A percentile compares a stretch with the other conserved stretches of the same genome.
Conservation (phyloP, 371 early-diverging fungal genomes). For the Sporodiniella umbellata region DNA sequence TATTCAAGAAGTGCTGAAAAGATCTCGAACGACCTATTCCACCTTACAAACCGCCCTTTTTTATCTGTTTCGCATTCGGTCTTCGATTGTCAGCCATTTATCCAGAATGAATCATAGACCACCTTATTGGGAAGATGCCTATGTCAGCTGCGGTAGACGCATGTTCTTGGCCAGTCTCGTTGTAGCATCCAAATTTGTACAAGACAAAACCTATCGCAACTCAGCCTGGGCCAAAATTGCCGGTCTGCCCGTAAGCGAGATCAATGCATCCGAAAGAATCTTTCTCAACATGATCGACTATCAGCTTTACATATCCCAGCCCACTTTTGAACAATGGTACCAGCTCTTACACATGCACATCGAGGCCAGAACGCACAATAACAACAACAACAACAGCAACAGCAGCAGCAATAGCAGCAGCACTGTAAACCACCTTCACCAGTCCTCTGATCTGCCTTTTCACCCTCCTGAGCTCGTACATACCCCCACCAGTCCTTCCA, state of each 20-base stretch:
- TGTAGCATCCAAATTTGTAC: constrained; percentile 71
- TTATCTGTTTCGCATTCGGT: constrained; percentile 61
- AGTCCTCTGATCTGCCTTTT: constrained; percentile 13
- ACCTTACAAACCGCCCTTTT: constrained; percentile 72
- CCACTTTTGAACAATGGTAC: constrained; percentile 66
- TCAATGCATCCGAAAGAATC: constrained; percentile 68
- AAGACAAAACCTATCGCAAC: constrained; percentile 73
- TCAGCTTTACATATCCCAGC: constrained; percentile 60
- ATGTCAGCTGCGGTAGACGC: constrained; percentile 66
- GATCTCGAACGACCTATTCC: constrained; percentile 75
- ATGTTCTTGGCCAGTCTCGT: constrained; percentile 72
- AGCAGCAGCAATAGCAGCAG: too few species aligned
- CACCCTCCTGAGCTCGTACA: neutral
- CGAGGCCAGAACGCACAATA: constrained; percentile 26
- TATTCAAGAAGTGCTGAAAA: constrained; percentile 72
- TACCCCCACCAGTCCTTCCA: neutral
- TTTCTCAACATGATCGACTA: constrained; percentile 70
- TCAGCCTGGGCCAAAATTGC: constrained; percentile 76
- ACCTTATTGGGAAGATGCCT: constrained; percentile 34
- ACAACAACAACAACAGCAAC: too few species aligned
- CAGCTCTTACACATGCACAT: constrained; percentile 54
- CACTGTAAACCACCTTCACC: too few species aligned
- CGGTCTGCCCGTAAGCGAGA: constrained; percentile 64
- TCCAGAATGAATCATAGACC: constrained; percentile 16
- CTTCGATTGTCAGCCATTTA: constrained; percentile 22